A percentile compares a stretch with the other conserved stretches of the same genome.
These are phyloP conservation scores for Diaporthe eres DNA, from an alignment of 2,329 filamentous ascomycete species.

Conservation along the genomic window DNA sequence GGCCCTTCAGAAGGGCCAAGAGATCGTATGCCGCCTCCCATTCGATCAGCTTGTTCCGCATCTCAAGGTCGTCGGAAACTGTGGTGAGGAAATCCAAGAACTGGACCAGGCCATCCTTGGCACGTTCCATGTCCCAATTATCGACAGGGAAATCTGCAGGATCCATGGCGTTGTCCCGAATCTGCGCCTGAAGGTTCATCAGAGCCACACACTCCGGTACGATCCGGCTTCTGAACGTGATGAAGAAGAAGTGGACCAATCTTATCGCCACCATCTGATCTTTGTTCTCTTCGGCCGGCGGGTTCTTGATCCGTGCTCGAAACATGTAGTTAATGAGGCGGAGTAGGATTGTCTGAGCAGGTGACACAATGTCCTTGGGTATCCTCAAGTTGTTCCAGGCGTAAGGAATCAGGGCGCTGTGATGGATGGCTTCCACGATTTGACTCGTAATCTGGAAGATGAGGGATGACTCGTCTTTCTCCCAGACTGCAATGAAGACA, in stretches of 20 bases:
- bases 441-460: conserved; percentile 98
- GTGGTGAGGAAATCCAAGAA: conserved; percentile 95
- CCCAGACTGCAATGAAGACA: conserved; percentile 98
- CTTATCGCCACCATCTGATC: conserved; percentile 71
- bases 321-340: conserved; percentile 93
- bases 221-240: conserved; percentile 91
- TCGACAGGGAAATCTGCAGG: conserved; percentile 94
- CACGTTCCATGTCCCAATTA: conserved; percentile 97
- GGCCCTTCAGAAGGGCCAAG: conserved; percentile 85
- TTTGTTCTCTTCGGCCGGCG: conserved; percentile 60
- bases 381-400: conserved; percentile 93
- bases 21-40: conserved; percentile 95
- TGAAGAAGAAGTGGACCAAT: conserved; percentile 90
- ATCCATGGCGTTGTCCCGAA: conserved; percentile 81
- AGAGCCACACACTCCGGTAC: conserved; percentile 95
- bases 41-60: conserved; percentile 87
- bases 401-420: conserved; percentile 90
- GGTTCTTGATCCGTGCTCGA: conserved; percentile 65
- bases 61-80: conserved; percentile 86
- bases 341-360: conserved; percentile 92
- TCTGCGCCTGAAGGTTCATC: conserved; percentile 93
- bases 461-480: conserved; percentile 90
- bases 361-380: conserved; percentile 95
- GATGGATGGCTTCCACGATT: conserved; percentile 92
- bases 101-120: conserved; percentile 94